Evolutionary conservation across 805 yeast species (phyloP), one percentile per base, ranked within the genome.

Genomic region (Metschnikowia dekortorum): DNA sequence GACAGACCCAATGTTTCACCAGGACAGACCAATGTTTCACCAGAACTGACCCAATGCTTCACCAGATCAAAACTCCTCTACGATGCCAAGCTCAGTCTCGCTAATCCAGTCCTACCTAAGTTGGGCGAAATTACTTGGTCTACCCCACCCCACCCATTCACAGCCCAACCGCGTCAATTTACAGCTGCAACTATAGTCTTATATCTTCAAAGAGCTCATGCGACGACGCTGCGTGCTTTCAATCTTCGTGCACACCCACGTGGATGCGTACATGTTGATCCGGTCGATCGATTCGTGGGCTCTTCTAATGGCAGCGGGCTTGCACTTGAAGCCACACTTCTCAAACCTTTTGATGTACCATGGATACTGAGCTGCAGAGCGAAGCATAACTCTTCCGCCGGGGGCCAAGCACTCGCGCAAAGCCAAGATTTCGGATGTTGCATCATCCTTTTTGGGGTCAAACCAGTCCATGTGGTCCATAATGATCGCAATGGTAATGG

Each of bases 401-500:
- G 77, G 75, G 9, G 79, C 77, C 46, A 87, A 72, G 16, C 90
- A 85, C 45, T 76, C 73, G 62, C 75, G 75, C 41, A 88, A 71
- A 0, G 89, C 87, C 33, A 73, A 63, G 55, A 88, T 82, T 65
- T 88, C 95, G 40, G 76, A 74, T 43, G 75, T 69, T 10, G 89
- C 91, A 18, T 85, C 90, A 2, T 61, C 60, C 8, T 84, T 85
- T 13, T 73, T 63, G 35, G 87, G 84, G 57, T 84, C 83, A 62
- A 87, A 87, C 96, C 96, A 87, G 68, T 88, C 96, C 94, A 88
- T 86, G 66, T 87, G 96, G 66, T 87, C 96, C 96, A 87, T 87
- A 48, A 87, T 85, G 39, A 87, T 80, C 32, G 92, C 92, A 58
- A 84, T 83, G 4, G 91, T 83, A 40, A 87, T 75, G 9, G 89